A percentile compares a stretch with the other conserved stretches of the same genome.
These are phyloP conservation scores for Babesia bovis DNA, from an alignment of 169 alveolate species.

Conservation along the genomic window DNA sequence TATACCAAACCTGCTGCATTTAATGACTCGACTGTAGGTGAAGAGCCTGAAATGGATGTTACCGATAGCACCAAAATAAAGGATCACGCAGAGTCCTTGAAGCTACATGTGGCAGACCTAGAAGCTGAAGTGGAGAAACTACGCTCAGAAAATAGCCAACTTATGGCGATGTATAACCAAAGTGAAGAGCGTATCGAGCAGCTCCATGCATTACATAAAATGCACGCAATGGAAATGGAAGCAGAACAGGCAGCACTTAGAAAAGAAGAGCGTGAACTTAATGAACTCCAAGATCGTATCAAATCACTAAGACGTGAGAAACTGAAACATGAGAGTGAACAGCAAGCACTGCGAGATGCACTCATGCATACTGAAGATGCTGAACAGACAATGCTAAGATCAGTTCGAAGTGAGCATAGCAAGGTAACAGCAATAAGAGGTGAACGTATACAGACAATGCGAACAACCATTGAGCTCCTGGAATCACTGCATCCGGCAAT, in stretches of 20 bases:
- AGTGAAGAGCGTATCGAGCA: conserved; percentile 5
- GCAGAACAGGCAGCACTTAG: conserved; percentile 18
- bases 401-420: conserved; percentile 50
- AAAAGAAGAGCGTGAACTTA: conserved; percentile 60
- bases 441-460: conserved; percentile 19
- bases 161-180: not conserved
- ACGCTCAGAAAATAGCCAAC: conserved; percentile 3
- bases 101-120: conserved; percentile 36
- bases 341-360: conserved; percentile 51
- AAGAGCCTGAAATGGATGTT: not conserved
- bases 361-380: conserved; percentile 66
- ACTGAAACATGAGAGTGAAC: conserved; percentile 16
- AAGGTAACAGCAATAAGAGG: conserved; percentile 11
- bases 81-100: conserved; percentile 24
- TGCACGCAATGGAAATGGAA: conserved; percentile 7
- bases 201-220: conserved; percentile 12
- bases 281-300: conserved; percentile 38
- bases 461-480: conserved; percentile 32
- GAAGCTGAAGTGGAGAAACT: conserved; percentile 32
- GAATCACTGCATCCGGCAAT: conserved; percentile 26
- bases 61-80: not conserved
- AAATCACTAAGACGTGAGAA: conserved; percentile 40
- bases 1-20: not conserved
- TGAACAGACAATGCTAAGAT: conserved; percentile 59
- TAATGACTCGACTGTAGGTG: not conserved